These are phyloP conservation scores for Chrysanthemum makinoi DNA, from an alignment of 129 eudicot species.

Conservation along the genomic window DNA sequence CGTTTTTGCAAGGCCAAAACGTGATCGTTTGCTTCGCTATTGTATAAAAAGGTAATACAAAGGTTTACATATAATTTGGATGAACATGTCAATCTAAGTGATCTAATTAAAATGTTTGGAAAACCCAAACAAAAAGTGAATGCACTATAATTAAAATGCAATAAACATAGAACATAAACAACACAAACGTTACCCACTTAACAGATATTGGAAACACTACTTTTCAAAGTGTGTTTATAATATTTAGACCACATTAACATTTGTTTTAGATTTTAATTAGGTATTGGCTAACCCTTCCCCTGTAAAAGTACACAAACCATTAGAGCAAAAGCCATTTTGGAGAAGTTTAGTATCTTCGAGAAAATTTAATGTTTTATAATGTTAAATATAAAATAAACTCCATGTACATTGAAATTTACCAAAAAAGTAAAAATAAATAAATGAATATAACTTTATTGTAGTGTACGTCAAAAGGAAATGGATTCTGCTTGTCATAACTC, in stretches of 20 bases:
- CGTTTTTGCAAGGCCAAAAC: too few species aligned
- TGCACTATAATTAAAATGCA: constrained; percentile 8
- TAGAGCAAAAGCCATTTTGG: not conserved
- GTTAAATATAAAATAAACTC: too few species aligned
- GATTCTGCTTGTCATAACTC: not conserved
- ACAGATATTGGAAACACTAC: constrained; percentile 21
- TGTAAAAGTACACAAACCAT: not conserved
- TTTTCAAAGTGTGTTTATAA: constrained; percentile 16
- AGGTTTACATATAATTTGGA: not conserved
- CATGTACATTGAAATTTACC: too few species aligned
- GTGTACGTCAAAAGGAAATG: not conserved
- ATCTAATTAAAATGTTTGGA: constrained; percentile 1
- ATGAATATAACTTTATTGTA: not conserved
- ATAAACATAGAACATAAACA: not conserved
- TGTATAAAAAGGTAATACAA: not conserved
- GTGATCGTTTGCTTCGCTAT: too few species aligned
- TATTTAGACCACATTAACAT: constrained; percentile 13
- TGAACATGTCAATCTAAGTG: not conserved
- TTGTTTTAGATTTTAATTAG: constrained; percentile 10
- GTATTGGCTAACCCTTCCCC: constrained; percentile 17
- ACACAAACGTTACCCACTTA: constrained; percentile 2
- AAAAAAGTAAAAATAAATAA: not conserved
- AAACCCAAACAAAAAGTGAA: constrained; percentile 19
- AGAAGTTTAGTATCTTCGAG: not conserved
- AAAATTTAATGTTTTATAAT: too few species aligned